These are phyloP conservation scores for Mycena sp. DNA, from an alignment of 1,284 basidiomycete genomes.

Conservation along the genomic window DNA sequence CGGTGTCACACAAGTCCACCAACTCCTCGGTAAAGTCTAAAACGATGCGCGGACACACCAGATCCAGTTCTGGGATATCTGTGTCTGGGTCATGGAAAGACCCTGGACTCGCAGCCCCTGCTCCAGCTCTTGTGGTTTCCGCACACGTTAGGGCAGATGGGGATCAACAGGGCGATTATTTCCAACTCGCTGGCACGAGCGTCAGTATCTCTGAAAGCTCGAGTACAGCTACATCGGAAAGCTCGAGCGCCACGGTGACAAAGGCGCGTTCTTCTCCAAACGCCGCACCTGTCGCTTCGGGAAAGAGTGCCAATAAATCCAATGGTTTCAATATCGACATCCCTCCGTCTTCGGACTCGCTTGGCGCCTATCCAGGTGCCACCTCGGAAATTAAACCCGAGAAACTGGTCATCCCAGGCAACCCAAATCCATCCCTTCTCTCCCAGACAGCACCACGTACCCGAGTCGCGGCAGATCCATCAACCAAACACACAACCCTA, in stretches of 20 bases:
- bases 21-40: conserved; percentile 35
- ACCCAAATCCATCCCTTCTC: conserved; percentile 63
- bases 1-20: conserved; percentile 48
- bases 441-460: conserved; percentile 67
- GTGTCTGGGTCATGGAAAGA: conserved; percentile 56
- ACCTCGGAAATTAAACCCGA: conserved; percentile 3
- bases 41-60: conserved; percentile 39
- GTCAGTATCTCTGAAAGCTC: conserved; percentile 29
- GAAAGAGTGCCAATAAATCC: conserved; percentile 27
- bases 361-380: neutral
- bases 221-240: conserved; percentile 42
- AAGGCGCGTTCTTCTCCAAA: conserved; percentile 50
- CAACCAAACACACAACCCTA: conserved; percentile 23
- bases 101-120: conserved; percentile 57
- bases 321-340: conserved; percentile 29
- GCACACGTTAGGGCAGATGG: conserved; percentile 54
- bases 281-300: conserved; percentile 38
- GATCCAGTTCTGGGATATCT: conserved; percentile 48
- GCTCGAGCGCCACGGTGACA: conserved; percentile 52
- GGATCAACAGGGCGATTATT: conserved; percentile 46
- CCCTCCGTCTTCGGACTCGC: neutral
- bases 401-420: conserved; percentile 20
- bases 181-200: conserved; percentile 41
- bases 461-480: conserved; percentile 36
- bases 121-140: conserved; percentile 59